Conservation (phyloP, 108 stramenopile species). For the Nitzschia sp. region DNA sequence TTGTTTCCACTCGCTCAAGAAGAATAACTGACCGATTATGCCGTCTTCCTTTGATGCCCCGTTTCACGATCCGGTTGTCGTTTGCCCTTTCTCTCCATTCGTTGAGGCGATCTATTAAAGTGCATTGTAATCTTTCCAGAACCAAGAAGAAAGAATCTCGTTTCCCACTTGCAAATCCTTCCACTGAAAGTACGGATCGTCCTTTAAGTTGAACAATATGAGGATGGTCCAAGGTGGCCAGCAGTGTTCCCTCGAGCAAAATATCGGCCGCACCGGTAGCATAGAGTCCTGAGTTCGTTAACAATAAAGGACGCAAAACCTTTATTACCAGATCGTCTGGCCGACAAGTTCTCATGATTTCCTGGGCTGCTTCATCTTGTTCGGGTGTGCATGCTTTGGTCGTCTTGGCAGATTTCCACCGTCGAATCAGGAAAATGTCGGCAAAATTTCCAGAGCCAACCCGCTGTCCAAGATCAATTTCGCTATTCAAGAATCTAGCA, state of each 20-base stretch:
- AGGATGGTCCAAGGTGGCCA: conserved; percentile 39
- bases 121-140: conserved; percentile 36
- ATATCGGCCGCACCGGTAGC: conserved; percentile 42
- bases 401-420: neutral
- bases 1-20: conserved; percentile 18
- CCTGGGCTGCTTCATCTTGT: conserved; percentile 10
- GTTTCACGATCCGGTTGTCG: neutral
- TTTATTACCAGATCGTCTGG: conserved; percentile 36
- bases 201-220: conserved; percentile 38
- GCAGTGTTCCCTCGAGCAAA: conserved; percentile 27
- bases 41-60: conserved; percentile 11
- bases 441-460: conserved; percentile 40
- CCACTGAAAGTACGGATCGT: conserved; percentile 28
- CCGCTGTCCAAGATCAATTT: conserved; percentile 31
- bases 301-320: conserved; percentile 21
- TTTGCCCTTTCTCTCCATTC: conserved; percentile 21
- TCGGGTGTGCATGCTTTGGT: conserved; percentile 15
- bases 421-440: conserved; percentile 26
- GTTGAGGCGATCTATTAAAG: conserved; percentile 36
- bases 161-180: conserved; percentile 34
- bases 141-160: conserved; percentile 43
- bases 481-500: conserved; percentile 31
- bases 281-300: conserved; percentile 21
- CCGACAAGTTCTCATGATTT: conserved; percentile 6
- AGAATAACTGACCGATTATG: neutral